phyloP scores from a whole-genome alignment of 345 rosid species.

The Dipteronia dyeriana region DNA sequence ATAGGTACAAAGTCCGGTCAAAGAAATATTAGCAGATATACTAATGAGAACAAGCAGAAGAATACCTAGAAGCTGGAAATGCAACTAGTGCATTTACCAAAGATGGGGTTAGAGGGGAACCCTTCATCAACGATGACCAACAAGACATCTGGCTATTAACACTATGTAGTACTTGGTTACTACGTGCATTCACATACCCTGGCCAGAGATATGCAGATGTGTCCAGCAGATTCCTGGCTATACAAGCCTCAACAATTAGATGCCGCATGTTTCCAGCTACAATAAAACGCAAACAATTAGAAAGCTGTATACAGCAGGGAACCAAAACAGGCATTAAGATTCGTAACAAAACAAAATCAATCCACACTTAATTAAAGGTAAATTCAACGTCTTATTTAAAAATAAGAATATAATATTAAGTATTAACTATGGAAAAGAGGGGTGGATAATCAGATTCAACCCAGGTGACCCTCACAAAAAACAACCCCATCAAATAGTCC shows the following conservation, averaged over 20 bases:
- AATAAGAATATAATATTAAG: neutral
- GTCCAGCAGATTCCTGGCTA: constrained; percentile 86
- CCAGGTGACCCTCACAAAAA: constrained; percentile 1
- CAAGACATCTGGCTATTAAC: constrained; percentile 54
- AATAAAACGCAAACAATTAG: constrained; percentile 12
- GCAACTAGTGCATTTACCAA: constrained; percentile 63
- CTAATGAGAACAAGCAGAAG: constrained; percentile 12
- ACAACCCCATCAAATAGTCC: constrained; percentile 2
- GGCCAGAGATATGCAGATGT: constrained; percentile 93
- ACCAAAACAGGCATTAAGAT: constrained; percentile 14
- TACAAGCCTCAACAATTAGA: constrained; percentile 94
- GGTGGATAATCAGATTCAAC: neutral
- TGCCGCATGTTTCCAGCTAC: constrained; percentile 96
- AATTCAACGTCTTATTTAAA: neutral
- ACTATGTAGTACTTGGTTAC: constrained; percentile 62
- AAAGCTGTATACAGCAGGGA: constrained; percentile 11
- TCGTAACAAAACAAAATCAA: constrained; percentile 14
- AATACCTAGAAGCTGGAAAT: constrained; percentile 94
- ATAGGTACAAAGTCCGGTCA: neutral
- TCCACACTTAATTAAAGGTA: neutral
- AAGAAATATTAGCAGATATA: neutral
- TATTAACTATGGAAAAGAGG: neutral
- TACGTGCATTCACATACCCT: constrained; percentile 61
- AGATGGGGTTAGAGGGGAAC: constrained; percentile 77
- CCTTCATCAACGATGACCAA: constrained; percentile 91